A percentile compares a stretch with the other conserved stretches of the same genome.
Conservation (phyloP, 805 yeast species). For the Sugiyamaella qingdaonensis region DNA sequence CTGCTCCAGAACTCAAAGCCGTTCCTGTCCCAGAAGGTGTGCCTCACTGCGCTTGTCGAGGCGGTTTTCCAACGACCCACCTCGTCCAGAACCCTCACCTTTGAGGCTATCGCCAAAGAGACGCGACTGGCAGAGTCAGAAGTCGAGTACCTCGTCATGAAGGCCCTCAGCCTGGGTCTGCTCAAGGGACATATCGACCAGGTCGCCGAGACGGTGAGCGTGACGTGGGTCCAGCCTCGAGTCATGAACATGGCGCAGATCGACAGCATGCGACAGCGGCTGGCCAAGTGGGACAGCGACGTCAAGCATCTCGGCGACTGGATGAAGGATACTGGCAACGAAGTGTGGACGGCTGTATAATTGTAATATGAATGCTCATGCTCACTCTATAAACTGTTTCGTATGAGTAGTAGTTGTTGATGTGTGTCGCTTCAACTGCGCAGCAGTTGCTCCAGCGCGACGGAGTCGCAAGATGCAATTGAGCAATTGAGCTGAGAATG, state of each 20-base stretch:
- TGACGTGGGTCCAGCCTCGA: slow-evolving; percentile 96
- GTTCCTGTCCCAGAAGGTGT: slow-evolving; percentile 83
- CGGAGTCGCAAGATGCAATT: too few relatives aligned
- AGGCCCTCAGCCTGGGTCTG: slow-evolving; percentile 78
- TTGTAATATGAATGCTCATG: background rate
- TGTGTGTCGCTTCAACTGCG: too few relatives aligned
- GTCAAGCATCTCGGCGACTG: slow-evolving; percentile 62
- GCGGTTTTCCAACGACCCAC: slow-evolving; percentile 74
- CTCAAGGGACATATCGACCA: slow-evolving; percentile 90
- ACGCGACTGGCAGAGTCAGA: slow-evolving; percentile 63
- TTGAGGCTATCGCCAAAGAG: slow-evolving; percentile 67
- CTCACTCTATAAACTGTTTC: background rate
- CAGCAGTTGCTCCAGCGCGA: too few relatives aligned
- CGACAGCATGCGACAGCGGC: slow-evolving; percentile 64
- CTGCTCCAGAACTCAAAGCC: slow-evolving; percentile 53
- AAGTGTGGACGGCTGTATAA: slow-evolving; percentile 51
- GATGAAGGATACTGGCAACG: slow-evolving; percentile 58
- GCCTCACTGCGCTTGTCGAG: slow-evolving; percentile 88
- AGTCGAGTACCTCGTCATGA: slow-evolving; percentile 88
- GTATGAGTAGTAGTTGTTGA: too few relatives aligned
- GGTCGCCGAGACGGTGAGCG: slow-evolving; percentile 68
- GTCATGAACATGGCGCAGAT: slow-evolving; percentile 82
- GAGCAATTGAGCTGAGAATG: too few relatives aligned
- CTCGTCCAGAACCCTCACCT: slow-evolving; percentile 66
- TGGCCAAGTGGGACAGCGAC: slow-evolving; percentile 72